Percentiles rank a stretch among this genome's conserved stretches.
phyloP scores from a whole-genome alignment of 371 early-diverging fungal species.

The Choanephora cucurbitarum region DNA sequence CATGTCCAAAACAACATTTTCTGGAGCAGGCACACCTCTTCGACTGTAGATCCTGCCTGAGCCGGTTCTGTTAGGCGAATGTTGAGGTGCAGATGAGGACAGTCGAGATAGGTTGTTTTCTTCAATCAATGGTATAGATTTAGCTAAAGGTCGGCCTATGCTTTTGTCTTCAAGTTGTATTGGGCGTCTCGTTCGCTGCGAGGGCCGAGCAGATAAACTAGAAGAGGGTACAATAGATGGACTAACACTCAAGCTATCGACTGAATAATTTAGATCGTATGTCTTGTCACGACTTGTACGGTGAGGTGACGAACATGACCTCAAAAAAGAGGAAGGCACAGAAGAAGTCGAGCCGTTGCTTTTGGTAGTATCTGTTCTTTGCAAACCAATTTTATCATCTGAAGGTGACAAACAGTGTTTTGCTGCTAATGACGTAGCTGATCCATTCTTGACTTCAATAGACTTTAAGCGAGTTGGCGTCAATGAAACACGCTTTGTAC shows the following conservation, averaged over 20 bases:
- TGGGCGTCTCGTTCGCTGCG: conserved; percentile 18
- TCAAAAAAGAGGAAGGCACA: conserved; percentile 13
- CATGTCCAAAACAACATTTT: background rate
- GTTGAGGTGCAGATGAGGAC: too few species aligned
- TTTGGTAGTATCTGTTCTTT: conserved; percentile 1
- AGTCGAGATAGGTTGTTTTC: conserved; percentile 5
- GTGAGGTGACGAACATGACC: conserved; percentile 17
- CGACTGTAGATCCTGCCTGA: conserved; percentile 10
- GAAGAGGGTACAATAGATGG: conserved; percentile 25
- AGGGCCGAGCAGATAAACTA: conserved; percentile 21
- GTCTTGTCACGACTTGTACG: conserved; percentile 3
- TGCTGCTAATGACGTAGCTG: background rate
- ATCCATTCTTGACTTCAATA: conserved; percentile 49
- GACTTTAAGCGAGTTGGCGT: conserved; percentile 64
- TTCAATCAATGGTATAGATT: conserved; percentile 5
- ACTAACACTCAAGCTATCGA: conserved; percentile 4
- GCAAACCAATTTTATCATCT: background rate
- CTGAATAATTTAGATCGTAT: too few species aligned
- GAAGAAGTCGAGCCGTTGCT: conserved; percentile 1
- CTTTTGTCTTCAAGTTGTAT: conserved; percentile 15
- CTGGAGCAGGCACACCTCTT: background rate
- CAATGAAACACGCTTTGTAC: conserved; percentile 59
- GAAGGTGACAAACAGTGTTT: background rate
- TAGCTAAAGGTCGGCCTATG: background rate
- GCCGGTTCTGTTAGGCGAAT: conserved; percentile 1